Percentiles rank a stretch among this genome's conserved stretches.
Conservation (phyloP, 1,284 basidiomycete genomes). For the Puccinia novopanici region DNA sequence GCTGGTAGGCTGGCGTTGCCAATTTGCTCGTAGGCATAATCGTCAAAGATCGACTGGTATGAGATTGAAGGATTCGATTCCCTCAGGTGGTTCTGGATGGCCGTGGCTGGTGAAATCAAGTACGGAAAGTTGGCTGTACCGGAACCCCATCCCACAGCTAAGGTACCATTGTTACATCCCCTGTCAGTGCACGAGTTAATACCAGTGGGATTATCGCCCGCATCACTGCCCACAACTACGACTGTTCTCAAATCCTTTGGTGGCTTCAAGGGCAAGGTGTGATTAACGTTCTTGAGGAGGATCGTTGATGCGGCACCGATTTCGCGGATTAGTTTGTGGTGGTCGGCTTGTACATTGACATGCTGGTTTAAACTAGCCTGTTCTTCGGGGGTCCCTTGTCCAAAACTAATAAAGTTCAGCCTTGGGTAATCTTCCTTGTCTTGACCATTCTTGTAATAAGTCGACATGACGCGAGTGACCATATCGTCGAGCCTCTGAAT, state of each 20-base stretch:
- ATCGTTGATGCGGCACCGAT: constrained; percentile 55
- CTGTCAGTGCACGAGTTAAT: constrained; percentile 38
- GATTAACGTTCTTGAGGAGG: constrained; percentile 55
- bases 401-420: constrained; percentile 27
- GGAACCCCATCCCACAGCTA: constrained; percentile 49
- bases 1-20: constrained; percentile 6
- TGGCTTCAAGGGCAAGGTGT: constrained; percentile 53
- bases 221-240: constrained; percentile 47
- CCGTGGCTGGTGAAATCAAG: constrained; percentile 38
- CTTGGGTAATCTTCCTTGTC: constrained; percentile 34
- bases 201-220: constrained; percentile 38
- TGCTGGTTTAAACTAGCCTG: constrained; percentile 38
- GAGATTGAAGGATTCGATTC: constrained; percentile 12
- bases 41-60: constrained; percentile 25
- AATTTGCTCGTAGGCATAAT: constrained; percentile 37
- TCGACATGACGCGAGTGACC: constrained; percentile 42
- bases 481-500: constrained; percentile 43
- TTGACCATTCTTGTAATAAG: constrained; percentile 51
- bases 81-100: constrained; percentile 36
- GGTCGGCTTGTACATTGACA: constrained; percentile 54
- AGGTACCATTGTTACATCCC: constrained; percentile 40
- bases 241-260: constrained; percentile 38
- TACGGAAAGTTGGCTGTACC: constrained; percentile 40
- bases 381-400: constrained; percentile 47
- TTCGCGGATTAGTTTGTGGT: constrained; percentile 54